A percentile compares a stretch with the other conserved stretches of the same genome.
Evolutionary conservation across 2,329 filamentous ascomycete species (phyloP).

Genomic region (Tolypocladium cylindrosporum): DNA sequence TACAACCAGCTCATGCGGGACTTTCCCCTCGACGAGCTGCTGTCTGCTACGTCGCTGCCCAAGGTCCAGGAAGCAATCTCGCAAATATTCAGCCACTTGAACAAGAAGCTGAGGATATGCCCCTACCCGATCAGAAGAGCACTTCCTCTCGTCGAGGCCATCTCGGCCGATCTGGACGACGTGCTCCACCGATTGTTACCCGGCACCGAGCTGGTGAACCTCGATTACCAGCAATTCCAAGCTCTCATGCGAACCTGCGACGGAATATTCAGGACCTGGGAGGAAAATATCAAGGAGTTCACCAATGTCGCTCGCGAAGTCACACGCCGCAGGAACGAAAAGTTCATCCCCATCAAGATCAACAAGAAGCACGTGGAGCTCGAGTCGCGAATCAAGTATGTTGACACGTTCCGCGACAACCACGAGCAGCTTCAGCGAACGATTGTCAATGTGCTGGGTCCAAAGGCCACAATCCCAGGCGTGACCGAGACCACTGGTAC

Average conservation of each 20-base stretch:
- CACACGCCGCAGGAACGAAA: conserved; percentile 85
- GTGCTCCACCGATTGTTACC: conserved; percentile 78
- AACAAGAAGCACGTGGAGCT: conserved; percentile 77
- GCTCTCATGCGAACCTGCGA: conserved; percentile 75
- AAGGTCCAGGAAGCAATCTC: conserved; percentile 85
- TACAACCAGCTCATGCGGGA: conserved; percentile 99
- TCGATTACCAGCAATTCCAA: conserved; percentile 86
- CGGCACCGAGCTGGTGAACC: conserved; percentile 79
- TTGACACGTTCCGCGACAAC: conserved; percentile 88
- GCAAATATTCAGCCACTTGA: conserved; percentile 87
- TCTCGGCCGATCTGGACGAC: conserved; percentile 84
- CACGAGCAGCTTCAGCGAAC: conserved; percentile 96
- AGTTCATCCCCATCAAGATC: conserved; percentile 98
- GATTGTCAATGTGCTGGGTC: conserved; percentile 91
- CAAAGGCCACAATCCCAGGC: conserved; percentile 50
- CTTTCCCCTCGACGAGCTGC: conserved; percentile 88
- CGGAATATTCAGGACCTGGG: conserved; percentile 84
- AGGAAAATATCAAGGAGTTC: conserved; percentile 94
- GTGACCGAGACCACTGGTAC: conserved; percentile 38
- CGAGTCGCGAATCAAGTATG: conserved; percentile 85
- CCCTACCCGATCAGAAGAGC: conserved; percentile 90
- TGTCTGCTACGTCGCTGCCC: conserved; percentile 79
- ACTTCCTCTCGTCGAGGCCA: conserved; percentile 88
- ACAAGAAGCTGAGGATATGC: conserved; percentile 95
- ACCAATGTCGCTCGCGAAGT: conserved; percentile 95